Evolutionary conservation across 805 yeast genomes (phyloP), one percentile per base, ranked within the genome.

Genomic region (Saccharomycopsis fodiens): DNA sequence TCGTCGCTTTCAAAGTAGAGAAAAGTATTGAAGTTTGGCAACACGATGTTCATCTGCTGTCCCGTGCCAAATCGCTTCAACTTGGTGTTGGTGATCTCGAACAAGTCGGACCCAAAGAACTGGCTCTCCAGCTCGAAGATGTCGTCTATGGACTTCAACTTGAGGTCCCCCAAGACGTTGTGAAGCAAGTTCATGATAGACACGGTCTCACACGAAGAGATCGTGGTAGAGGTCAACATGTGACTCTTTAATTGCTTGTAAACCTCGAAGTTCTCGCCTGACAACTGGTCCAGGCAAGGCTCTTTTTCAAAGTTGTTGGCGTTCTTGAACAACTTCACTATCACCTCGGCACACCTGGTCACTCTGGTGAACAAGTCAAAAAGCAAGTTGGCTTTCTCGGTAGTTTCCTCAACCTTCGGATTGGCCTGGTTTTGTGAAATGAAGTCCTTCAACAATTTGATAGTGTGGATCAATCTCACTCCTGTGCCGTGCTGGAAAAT

Each of bases 21-120:
- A 38, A 50, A 47, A 23, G 51, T 47, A 22, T 45, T 47, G 41
- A 50, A 50, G 22, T 44, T 50, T 1, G 53, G 53, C 22, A 50
- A 39, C 4, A 47, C 29, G 12, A 50, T 30, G 16, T 38, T 41
- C 17, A 21, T 25, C 3, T 51, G 51, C 19, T 44, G 40, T 1
- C 37, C 31, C 13, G 46, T 44, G n/a, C 44, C 42, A 31, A 47
- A 50, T 15, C 38, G 36, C 31, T 47, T 50, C n/a, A 50, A 30
- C 30, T 50, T 50, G 17, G 44, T 41, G 22, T 25, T 35, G 16
- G 19, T 30, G 6, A 42, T 19, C n/a, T 43, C 44, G 23, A 46
- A 46, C 22, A 42, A 36, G 25, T 47, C 44, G 8, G 15, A 17
- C 10, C 31, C 46, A n/a, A 34, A 20, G 8, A 36, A n/a, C n/a